Evolutionary conservation across 2,329 filamentous ascomycete species (phyloP).

Genomic region (Ophiostoma himal-ulmi): DNA sequence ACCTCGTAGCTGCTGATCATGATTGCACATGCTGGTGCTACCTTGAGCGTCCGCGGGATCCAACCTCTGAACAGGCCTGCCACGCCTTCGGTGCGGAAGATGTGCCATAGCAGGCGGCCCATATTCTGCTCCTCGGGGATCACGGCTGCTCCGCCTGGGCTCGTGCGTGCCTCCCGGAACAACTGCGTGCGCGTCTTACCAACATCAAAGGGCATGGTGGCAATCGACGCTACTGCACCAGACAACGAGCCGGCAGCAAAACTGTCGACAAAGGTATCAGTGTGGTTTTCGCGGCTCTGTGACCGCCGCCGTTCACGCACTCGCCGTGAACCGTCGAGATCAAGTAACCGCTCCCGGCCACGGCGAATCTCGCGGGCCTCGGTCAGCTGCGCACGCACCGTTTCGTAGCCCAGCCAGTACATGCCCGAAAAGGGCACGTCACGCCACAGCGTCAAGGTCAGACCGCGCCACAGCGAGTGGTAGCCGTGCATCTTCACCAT

Average conservation of each 20-base stretch:
- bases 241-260: conserved; percentile 81
- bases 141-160: conserved; percentile 33
- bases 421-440: conserved; percentile 95
- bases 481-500: conserved; percentile 78
- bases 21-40: conserved; percentile 93
- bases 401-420: conserved; percentile 98
- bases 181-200: conserved; percentile 95
- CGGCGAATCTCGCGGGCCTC: conserved; percentile 56
- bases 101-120: conserved; percentile 79
- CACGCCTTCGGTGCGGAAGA: conserved; percentile 77
- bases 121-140: conserved; percentile 72
- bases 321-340: conserved; percentile 35
- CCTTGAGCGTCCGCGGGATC: conserved; percentile 86
- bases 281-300: conserved; percentile 63
- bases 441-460: conserved; percentile 88
- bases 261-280: conserved; percentile 76
- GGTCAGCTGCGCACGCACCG: conserved; percentile 64
- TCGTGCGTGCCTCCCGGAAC: conserved; percentile 50
- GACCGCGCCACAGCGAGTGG: conserved; percentile 77
- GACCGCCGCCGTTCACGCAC: conserved; percentile 46
- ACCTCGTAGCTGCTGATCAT: conserved; percentile 99
- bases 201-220: conserved; percentile 94
- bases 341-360: conserved; percentile 34
- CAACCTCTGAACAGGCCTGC: conserved; percentile 83
- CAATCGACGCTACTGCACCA: conserved; percentile 75